Evolutionary conservation across 1,284 basidiomycete genomes (phyloP).

Genomic region (Termitomyces sp.): DNA sequence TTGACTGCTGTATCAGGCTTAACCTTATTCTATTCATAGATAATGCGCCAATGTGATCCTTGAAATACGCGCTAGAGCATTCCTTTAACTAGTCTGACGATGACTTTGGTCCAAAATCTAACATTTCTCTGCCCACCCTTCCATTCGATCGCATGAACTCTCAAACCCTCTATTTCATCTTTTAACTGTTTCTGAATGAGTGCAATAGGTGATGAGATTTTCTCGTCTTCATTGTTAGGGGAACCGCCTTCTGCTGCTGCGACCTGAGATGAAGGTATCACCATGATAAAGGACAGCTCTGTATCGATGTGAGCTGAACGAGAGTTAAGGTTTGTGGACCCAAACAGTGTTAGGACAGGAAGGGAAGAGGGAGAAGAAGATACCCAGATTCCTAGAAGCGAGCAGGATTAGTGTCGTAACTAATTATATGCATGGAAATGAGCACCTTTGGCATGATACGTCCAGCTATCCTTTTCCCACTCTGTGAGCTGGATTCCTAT

Average conservation of each 20-base stretch:
- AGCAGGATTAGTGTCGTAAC: background rate
- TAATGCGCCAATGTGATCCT: no score
- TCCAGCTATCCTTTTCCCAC: conserved; percentile 92
- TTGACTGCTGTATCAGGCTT: background rate
- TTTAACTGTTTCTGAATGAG: conserved; percentile 26
- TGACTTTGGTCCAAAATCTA: conserved; percentile 60
- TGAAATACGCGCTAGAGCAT: conserved; percentile 44
- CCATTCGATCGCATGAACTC: conserved; percentile 48
- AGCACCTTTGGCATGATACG: conserved; percentile 95
- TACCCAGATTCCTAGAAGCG: conserved; percentile 78
- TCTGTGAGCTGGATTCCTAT: conserved; percentile 72
- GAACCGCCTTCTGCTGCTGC: no score
- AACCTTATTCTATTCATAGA: background rate
- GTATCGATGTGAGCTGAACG: conserved; percentile 89
- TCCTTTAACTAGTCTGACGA: conserved; percentile 62
- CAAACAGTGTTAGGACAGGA: conserved; percentile 83
- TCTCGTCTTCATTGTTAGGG: background rate
- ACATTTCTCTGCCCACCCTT: conserved; percentile 63
- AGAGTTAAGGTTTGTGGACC: conserved; percentile 94
- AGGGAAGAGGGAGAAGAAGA: conserved; percentile 48
- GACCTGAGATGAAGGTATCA: conserved; percentile 43
- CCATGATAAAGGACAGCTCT: conserved; percentile 86
- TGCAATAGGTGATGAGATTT: conserved; percentile 6
- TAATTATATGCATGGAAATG: background rate
- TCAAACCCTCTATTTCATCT: conserved; percentile 38